Evolutionary conservation across 179 eudicot species (phyloP).

Genomic region (Nepenthes alata): DNA sequence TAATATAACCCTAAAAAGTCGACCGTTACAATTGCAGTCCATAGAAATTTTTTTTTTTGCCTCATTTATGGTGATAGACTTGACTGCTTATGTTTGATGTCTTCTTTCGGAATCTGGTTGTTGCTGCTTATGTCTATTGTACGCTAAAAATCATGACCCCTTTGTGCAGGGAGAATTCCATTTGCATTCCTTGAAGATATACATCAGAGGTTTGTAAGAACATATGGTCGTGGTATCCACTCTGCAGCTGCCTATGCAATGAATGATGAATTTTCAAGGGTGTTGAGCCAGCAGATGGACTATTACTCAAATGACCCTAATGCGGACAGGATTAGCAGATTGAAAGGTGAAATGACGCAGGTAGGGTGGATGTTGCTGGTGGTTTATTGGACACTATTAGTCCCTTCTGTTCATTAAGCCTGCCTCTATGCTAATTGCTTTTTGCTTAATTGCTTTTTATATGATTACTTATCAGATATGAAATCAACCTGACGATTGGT

Average conservation of each 20-base stretch:
- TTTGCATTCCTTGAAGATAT: conserved; percentile 90
- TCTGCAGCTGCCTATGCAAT: conserved; percentile 78
- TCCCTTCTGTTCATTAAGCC: background rate
- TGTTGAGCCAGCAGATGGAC: conserved; percentile 80
- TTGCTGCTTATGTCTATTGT: background rate
- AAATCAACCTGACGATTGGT: no score
- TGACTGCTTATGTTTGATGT: background rate
- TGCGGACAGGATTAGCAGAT: conserved; percentile 78
- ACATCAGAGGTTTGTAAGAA: conserved; percentile 77
- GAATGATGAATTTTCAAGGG: conserved; percentile 96
- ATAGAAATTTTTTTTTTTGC: no score
- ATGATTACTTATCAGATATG: no score
- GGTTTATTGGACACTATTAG: background rate
- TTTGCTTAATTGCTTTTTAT: background rate
- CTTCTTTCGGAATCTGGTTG: background rate
- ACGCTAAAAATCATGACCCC: background rate
- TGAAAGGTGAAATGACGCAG: conserved; percentile 94
- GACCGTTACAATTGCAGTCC: no score
- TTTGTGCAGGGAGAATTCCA: conserved; percentile 72
- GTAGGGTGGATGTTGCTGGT: conserved; percentile 18
- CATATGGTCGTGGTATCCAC: conserved; percentile 66
- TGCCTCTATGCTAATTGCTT: background rate
- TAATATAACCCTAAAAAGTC: no score
- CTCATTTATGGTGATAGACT: no score
- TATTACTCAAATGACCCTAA: conserved; percentile 79